These are phyloP conservation scores for Ascochyta koolunga DNA, from an alignment of 2,329 filamentous ascomycete genomes.

Conservation along the genomic window DNA sequence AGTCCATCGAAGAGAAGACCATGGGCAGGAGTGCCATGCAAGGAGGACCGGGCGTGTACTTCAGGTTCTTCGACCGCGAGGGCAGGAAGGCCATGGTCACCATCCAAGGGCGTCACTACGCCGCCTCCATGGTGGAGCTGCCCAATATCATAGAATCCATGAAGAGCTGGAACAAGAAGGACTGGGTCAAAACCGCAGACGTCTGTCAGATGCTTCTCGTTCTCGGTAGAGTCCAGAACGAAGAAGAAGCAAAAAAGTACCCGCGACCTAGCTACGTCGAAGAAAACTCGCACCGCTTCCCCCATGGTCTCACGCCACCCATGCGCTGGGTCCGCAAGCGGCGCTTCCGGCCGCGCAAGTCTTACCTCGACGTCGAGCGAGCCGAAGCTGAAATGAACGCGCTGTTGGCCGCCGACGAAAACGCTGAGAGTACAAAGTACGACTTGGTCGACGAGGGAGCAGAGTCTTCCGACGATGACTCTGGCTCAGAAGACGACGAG, in stretches of 20 bases:
- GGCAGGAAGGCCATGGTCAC: slow-evolving; percentile 75
- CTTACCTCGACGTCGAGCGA: slow-evolving; percentile 81
- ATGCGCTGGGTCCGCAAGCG: slow-evolving; percentile 85
- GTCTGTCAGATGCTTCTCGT: slow-evolving; percentile 89
- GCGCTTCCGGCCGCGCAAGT: slow-evolving; percentile 82
- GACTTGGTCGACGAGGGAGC: slow-evolving; percentile 60
- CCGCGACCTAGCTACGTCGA: slow-evolving; percentile 76
- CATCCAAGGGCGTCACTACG: slow-evolving; percentile 73
- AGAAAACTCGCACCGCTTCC: slow-evolving; percentile 71
- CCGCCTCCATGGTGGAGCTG: slow-evolving; percentile 79
- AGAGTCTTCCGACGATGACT: slow-evolving; percentile 51
- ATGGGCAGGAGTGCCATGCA: slow-evolving; percentile 70
- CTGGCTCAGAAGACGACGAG: slow-evolving; percentile 45
- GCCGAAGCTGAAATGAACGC: slow-evolving; percentile 81
- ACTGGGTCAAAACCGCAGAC: slow-evolving; percentile 87
- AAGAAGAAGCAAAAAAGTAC: slow-evolving; percentile 55
- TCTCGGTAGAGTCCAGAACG: slow-evolving; percentile 67
- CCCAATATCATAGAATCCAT: slow-evolving; percentile 88
- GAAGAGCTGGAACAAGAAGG: slow-evolving; percentile 90
- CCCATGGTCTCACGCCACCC: slow-evolving; percentile 85
- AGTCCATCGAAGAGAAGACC: slow-evolving; percentile 75
- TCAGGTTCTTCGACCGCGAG: slow-evolving; percentile 79
- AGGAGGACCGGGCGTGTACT: slow-evolving; percentile 76
- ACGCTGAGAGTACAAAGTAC: slow-evolving; percentile 61
- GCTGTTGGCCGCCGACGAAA: slow-evolving; percentile 72